Conservation (phyloP, 306 rosid genomes). For the Fagus sylvatica region DNA sequence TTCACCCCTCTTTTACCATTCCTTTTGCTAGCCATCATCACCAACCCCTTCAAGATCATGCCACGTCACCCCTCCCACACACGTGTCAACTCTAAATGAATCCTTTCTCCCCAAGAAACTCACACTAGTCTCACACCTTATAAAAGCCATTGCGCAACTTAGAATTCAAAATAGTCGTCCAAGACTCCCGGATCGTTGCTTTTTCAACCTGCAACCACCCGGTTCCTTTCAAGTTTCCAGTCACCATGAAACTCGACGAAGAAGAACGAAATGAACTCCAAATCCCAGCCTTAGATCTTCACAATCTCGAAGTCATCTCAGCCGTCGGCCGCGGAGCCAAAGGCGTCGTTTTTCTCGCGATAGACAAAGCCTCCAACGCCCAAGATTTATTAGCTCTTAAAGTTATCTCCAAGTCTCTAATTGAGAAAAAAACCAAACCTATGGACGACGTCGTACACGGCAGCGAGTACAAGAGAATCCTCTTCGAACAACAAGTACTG, state of each 20-base stretch:
- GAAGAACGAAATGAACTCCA: neutral
- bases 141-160: too few species aligned
- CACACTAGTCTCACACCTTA: too few species aligned
- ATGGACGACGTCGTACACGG: constrained; percentile 2
- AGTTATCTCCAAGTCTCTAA: constrained; percentile 61
- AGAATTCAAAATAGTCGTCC: too few species aligned
- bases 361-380: neutral
- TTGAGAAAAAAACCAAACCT: constrained; percentile 39
- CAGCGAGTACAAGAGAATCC: constrained; percentile 49
- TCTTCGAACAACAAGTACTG: constrained; percentile 72
- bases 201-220: too few species aligned
- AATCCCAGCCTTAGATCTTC: constrained; percentile 37
- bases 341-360: constrained; percentile 79
- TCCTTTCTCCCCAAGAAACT: too few species aligned
- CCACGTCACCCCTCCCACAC: too few species aligned
- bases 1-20: too few species aligned
- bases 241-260: constrained; percentile 36
- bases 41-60: too few species aligned
- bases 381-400: constrained; percentile 61
- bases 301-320: constrained; percentile 46
- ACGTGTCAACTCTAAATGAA: too few species aligned
- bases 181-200: too few species aligned
- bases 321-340: constrained; percentile 97
- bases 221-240: neutral
- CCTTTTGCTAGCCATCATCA: too few species aligned